Percentiles rank a stretch among this genome's conserved stretches.
phyloP scores from a whole-genome alignment of 345 rosid species.

The Mallotus nudiflorus region DNA sequence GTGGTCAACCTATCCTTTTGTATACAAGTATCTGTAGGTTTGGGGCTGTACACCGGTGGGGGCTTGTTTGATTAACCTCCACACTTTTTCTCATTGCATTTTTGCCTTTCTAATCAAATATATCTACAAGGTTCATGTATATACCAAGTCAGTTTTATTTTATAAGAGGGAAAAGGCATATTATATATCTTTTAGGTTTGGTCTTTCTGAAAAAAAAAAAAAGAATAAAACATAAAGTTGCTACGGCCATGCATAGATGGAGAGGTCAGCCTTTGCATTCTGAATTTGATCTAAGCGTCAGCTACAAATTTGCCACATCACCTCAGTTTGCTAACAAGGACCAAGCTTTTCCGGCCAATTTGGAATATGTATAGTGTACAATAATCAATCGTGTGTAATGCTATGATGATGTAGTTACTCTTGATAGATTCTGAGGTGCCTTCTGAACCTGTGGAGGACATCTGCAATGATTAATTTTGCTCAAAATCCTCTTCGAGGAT shows the following conservation, averaged over 20 bases:
- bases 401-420: neutral
- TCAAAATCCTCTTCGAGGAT: too few relatives aligned
- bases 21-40: conserved; percentile 28
- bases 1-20: conserved; percentile 6
- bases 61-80: conserved; percentile 23
- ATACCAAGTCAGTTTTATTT: conserved; percentile 19
- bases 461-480: neutral
- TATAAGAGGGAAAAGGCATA: conserved; percentile 33
- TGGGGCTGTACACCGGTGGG: conserved; percentile 6
- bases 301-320: neutral
- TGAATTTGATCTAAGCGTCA: neutral
- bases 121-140: conserved; percentile 37
- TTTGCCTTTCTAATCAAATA: conserved; percentile 17
- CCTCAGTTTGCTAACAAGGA: neutral
- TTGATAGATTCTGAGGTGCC: neutral
- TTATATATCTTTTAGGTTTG: conserved; percentile 24
- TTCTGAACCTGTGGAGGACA: neutral
- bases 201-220: conserved; percentile 18
- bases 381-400: conserved; percentile 1
- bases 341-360: neutral
- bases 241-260: conserved; percentile 12
- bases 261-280: conserved; percentile 8
- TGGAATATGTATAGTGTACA: conserved; percentile 9
- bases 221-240: conserved; percentile 26
- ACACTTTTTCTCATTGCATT: conserved; percentile 13